phyloP scores from a whole-genome alignment of 495 filamentous ascomycete genomes.

The Penicillium desertorum region DNA sequence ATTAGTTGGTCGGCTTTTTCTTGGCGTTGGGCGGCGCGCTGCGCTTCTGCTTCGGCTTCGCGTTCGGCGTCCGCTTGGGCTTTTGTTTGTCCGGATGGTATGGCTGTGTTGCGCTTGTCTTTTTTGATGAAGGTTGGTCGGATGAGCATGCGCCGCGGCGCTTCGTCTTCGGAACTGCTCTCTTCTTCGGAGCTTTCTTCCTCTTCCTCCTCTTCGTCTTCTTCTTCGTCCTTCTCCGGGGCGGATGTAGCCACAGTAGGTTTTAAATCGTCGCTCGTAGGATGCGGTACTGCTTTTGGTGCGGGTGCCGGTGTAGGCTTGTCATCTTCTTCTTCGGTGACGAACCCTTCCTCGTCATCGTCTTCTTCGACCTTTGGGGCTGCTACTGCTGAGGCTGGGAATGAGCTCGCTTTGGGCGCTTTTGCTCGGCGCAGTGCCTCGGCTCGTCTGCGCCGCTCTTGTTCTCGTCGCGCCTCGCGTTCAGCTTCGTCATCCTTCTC shows the following conservation, averaged over 20 bases:
- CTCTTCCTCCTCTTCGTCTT: conserved; percentile 53
- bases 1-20: conserved; percentile 74
- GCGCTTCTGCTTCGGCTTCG: conserved; percentile 57
- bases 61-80: conserved; percentile 39
- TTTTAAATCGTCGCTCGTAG: conserved; percentile 9
- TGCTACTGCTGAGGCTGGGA: conserved; percentile 39
- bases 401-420: conserved; percentile 66
- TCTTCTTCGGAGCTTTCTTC: conserved; percentile 54
- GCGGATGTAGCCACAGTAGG: conserved; percentile 9
- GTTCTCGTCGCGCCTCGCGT: conserved; percentile 39
- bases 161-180: conserved; percentile 70
- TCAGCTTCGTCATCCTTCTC: conserved; percentile 56
- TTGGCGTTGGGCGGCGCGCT: conserved; percentile 50
- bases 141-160: conserved; percentile 69
- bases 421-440: conserved; percentile 35
- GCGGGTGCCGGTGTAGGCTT: conserved; percentile 14
- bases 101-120: conserved; percentile 55
- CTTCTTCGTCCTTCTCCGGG: conserved; percentile 53
- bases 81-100: conserved; percentile 13
- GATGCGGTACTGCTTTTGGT: conserved; percentile 37
- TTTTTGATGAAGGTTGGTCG: conserved; percentile 93
- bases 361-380: conserved; percentile 37
- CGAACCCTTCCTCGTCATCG: conserved; percentile 71
- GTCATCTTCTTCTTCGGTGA: conserved; percentile 62
- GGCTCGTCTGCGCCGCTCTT: conserved; percentile 33